These are phyloP conservation scores for Aspergillaceae sp. DNA, from an alignment of 2,329 filamentous ascomycete genomes.

Conservation along the genomic window DNA sequence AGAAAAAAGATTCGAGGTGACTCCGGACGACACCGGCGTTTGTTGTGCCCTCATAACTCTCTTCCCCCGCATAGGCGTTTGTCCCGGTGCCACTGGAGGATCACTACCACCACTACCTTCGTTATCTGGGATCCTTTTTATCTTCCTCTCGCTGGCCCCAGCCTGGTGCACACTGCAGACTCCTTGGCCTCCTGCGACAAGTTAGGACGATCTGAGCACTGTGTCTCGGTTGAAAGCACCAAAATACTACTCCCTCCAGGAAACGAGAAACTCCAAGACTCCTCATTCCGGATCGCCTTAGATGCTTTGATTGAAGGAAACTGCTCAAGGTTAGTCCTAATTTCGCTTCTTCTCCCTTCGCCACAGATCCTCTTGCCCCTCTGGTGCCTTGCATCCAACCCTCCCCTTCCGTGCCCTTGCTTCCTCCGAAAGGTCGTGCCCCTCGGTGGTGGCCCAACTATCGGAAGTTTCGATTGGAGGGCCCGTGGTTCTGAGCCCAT, in stretches of 20 bases:
- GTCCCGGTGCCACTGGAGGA: neutral
- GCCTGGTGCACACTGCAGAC: too few species aligned
- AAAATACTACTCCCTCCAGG: neutral
- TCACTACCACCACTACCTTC: neutral
- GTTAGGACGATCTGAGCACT: slow-evolving; percentile 10
- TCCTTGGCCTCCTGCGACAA: neutral
- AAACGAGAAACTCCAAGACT: neutral
- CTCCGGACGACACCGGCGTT: neutral
- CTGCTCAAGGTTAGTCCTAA: slow-evolving; percentile 22
- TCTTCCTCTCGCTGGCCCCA: too few species aligned
- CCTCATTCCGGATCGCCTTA: neutral
- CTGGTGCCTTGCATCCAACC: slow-evolving; percentile 29
- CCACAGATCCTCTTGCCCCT: slow-evolving; percentile 16
- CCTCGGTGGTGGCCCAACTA: slow-evolving; percentile 2
- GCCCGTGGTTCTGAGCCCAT: slow-evolving; percentile 10
- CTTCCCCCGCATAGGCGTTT: neutral
- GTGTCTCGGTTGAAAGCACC: slow-evolving; percentile 20
- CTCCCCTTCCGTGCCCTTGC: slow-evolving; percentile 24
- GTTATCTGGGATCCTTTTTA: neutral
- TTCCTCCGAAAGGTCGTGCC: slow-evolving; percentile 18
- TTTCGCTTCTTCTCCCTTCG: slow-evolving; percentile 11
- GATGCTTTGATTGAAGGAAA: too few species aligned
- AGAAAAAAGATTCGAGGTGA: slow-evolving; percentile 5
- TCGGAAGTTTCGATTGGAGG: slow-evolving; percentile 12
- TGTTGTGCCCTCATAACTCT: neutral